Evolutionary conservation across 192 early-diverging fungal genomes (phyloP).

Genomic region (Kappamyces sp.): DNA sequence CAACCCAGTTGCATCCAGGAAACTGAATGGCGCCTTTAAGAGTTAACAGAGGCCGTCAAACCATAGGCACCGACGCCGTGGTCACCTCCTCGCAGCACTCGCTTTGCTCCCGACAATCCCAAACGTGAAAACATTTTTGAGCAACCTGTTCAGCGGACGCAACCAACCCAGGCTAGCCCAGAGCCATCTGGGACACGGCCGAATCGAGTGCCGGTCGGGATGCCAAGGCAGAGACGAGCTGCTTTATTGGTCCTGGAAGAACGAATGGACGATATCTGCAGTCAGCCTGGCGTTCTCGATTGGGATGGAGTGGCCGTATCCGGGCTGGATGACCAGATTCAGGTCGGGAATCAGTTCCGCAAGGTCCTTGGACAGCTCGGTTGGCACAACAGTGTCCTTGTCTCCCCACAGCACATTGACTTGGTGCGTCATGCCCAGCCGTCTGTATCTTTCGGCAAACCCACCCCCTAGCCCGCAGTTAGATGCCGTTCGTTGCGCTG

Average conservation of each 20-base stretch:
- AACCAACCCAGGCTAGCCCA: too few relatives aligned
- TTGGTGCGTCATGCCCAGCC: not conserved
- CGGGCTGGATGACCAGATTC: slow-evolving; percentile 8
- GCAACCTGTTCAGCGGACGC: too few relatives aligned
- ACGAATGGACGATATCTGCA: not conserved
- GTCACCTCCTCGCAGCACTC: slow-evolving; percentile 13
- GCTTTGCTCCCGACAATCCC: slow-evolving; percentile 12
- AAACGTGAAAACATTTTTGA: slow-evolving; percentile 7
- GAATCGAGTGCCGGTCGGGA: slow-evolving; percentile 17
- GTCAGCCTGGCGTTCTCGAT: not conserved
- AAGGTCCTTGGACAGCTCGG: not conserved
- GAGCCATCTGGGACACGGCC: not conserved
- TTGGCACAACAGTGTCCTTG: slow-evolving; percentile 6
- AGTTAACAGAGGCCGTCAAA: not conserved
- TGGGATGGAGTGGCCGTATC: not conserved
- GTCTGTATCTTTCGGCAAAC: not conserved
- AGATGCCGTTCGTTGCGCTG: too few relatives aligned
- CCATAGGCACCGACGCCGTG: slow-evolving; percentile 9
- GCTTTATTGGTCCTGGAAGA: not conserved
- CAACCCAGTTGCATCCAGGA: slow-evolving; percentile 16
- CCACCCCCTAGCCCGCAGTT: too few relatives aligned
- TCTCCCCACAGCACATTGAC: slow-evolving; percentile 14
- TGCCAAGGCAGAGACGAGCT: slow-evolving; percentile 18
- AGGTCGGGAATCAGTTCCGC: slow-evolving; percentile 2
- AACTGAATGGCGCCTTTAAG: slow-evolving; percentile 5